These are phyloP conservation scores for Ceratocystis cubensis DNA, from an alignment of 2,329 filamentous ascomycete species.

Conservation along the genomic window DNA sequence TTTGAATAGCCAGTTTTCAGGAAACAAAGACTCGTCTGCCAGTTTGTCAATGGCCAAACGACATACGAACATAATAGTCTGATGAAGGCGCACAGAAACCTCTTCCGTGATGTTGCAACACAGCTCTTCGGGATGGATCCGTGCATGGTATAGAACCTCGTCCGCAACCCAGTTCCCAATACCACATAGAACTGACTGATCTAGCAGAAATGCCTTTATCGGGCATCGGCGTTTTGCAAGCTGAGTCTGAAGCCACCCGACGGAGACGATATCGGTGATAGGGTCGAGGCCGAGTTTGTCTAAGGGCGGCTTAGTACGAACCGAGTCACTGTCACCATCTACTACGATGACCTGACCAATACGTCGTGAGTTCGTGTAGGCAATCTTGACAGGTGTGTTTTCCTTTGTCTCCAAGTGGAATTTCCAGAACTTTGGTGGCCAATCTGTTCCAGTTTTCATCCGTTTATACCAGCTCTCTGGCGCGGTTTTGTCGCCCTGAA, in stretches of 20 bases:
- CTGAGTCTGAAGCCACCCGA: conserved; percentile 59
- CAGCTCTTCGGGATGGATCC: conserved; percentile 85
- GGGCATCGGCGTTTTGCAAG: conserved; percentile 68
- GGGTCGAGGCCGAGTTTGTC: conserved; percentile 92
- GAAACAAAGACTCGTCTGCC: conserved; percentile 72
- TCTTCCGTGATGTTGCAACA: conserved; percentile 64
- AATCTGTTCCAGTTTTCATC: conserved; percentile 49
- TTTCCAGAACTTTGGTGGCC: conserved; percentile 87
- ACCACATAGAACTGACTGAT: conserved; percentile 79
- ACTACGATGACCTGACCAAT: conserved; percentile 71
- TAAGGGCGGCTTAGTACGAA: conserved; percentile 63
- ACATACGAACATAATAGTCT: conserved; percentile 66
- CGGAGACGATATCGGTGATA: conserved; percentile 65
- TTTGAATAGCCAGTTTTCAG: conserved; percentile 76
- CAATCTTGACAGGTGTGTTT: conserved; percentile 44
- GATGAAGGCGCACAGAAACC: conserved; percentile 60
- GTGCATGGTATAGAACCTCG: conserved; percentile 81
- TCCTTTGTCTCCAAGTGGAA: conserved; percentile 59
- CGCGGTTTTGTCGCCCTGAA: conserved; percentile 62
- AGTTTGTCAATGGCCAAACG: conserved; percentile 64
- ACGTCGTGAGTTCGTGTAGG: conserved; percentile 73
- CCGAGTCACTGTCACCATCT: conserved; percentile 62
- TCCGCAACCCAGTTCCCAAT: conserved; percentile 97
- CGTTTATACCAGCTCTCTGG: conserved; percentile 76
- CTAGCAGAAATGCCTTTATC: conserved; percentile 75